Conservation (phyloP, 306 rosid species). For the Trifolium pratense region DNA sequence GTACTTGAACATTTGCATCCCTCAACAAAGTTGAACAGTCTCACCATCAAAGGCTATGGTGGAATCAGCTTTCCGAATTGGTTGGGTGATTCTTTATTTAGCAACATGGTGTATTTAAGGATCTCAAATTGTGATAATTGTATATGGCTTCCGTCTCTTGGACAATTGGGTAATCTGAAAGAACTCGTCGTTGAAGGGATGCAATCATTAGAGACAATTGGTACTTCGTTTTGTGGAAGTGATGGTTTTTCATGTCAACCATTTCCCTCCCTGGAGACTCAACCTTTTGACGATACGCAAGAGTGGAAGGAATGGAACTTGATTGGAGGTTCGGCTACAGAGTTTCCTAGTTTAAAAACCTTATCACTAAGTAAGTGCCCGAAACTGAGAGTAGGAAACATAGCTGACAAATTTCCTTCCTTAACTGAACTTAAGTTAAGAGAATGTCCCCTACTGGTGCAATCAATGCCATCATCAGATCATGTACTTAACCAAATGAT, state of each 20-base stretch:
- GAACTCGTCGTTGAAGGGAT: neutral
- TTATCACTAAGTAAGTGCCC: neutral
- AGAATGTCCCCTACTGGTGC: too few species aligned
- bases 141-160: slow-evolving; percentile 20
- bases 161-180: neutral
- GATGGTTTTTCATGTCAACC: neutral
- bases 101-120: neutral
- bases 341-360: neutral
- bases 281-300: neutral
- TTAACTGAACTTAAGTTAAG: neutral
- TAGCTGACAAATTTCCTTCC: neutral
- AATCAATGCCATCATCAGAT: neutral
- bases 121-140: slow-evolving; percentile 2
- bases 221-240: neutral
- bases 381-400: neutral
- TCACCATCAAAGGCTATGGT: slow-evolving; percentile 20
- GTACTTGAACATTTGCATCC: slow-evolving; percentile 33
- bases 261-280: neutral
- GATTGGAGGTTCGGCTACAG: neutral
- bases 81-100: slow-evolving; percentile 3
- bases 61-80: slow-evolving; percentile 26
- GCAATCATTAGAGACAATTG: neutral
- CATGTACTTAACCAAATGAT: neutral
- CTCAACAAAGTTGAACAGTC: slow-evolving; percentile 24
- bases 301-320: slow-evolving; percentile 11